Evolutionary conservation across 1,139 yeast genomes (phyloP).

Genomic region (Diutina rugosa): DNA sequence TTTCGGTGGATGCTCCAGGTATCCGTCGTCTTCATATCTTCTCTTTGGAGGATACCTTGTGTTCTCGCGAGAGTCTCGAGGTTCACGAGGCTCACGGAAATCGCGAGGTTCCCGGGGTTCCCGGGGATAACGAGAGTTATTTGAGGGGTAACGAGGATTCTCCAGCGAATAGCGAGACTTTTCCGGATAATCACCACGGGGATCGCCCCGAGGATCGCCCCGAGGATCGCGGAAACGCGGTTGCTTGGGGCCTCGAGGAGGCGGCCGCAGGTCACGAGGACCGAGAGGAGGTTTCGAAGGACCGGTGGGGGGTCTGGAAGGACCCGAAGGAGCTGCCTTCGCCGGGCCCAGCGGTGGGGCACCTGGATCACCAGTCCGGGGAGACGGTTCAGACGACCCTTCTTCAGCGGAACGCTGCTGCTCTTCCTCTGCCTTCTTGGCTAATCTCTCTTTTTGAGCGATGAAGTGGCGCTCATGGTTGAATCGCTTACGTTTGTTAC

Average conservation of each 20-base stretch:
- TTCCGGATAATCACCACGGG: background rate
- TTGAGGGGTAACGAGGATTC: background rate
- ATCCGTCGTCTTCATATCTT: background rate
- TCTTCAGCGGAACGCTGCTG: background rate
- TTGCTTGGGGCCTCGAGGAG: background rate
- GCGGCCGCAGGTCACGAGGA: background rate
- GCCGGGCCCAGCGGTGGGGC: background rate
- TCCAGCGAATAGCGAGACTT: background rate
- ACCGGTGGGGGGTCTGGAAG: background rate
- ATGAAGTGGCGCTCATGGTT: constrained; percentile 7
- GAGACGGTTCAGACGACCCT: background rate
- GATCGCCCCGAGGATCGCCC: background rate
- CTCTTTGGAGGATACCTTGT: background rate
- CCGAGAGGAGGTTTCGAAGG: background rate
- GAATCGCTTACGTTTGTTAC: constrained; percentile 34
- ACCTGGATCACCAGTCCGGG: background rate
- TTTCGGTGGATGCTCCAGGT: background rate
- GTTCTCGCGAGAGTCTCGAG: too few relatives aligned
- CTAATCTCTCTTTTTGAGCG: background rate
- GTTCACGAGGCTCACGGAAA: background rate
- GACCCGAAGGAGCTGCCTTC: too few relatives aligned
- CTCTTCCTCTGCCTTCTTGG: background rate
- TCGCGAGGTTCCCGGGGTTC: background rate
- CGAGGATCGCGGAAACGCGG: background rate
- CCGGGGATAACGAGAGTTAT: background rate